Conservation (phyloP, 441 rosid species). For the Flueggea neowawraea region DNA sequence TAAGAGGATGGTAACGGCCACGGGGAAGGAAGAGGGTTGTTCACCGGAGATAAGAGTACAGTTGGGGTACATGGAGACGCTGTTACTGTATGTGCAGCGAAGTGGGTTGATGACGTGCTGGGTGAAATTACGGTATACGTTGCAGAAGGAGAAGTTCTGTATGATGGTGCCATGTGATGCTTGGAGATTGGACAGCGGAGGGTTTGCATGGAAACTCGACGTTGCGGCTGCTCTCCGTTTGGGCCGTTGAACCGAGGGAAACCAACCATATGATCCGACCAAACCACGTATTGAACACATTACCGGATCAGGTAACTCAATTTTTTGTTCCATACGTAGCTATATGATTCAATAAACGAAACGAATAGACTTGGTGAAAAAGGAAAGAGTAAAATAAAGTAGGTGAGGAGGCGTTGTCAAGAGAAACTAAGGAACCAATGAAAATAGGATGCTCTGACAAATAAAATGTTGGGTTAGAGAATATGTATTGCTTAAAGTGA, state of each 20-base stretch:
- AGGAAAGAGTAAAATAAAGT: no score
- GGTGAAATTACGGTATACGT: slow-evolving; percentile 50
- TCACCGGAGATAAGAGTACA: slow-evolving; percentile 22
- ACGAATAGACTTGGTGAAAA: no score
- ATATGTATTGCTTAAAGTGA: no score
- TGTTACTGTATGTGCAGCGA: not conserved
- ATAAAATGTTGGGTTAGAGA: no score
- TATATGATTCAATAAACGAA: no score
- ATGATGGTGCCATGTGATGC: slow-evolving; percentile 80
- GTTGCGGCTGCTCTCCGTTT: slow-evolving; percentile 71
- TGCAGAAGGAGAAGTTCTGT: slow-evolving; percentile 16
- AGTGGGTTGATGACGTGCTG: slow-evolving; percentile 53
- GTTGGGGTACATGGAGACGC: slow-evolving; percentile 45
- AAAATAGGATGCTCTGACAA: no score
- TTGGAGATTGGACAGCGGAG: slow-evolving; percentile 66
- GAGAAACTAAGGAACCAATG: no score
- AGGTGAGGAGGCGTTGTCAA: no score
- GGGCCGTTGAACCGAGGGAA: slow-evolving; percentile 19
- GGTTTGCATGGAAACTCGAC: slow-evolving; percentile 90
- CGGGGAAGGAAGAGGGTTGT: slow-evolving; percentile 20
- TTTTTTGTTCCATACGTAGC: no score
- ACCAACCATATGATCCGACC: no score
- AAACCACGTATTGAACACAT: no score
- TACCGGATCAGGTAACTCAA: no score
- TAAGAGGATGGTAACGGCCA: slow-evolving; percentile 38